Evolutionary conservation across 2,329 filamentous ascomycete species (phyloP), one percentile per base, ranked within the genome.

Genomic region (Talaromyces sp.): DNA sequence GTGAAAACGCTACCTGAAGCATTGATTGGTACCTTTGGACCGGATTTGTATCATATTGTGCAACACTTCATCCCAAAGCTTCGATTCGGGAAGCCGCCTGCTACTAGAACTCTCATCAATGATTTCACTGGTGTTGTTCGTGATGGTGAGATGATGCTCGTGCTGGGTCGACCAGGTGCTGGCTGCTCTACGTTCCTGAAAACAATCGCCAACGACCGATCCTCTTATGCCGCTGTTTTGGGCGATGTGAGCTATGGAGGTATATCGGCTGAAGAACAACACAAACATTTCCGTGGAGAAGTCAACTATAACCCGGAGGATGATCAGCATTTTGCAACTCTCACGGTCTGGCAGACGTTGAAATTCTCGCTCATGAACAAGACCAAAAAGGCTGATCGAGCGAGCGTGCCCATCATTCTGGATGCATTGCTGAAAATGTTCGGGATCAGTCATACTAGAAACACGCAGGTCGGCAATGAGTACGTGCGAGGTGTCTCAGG

Each of bases 151-250:
- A 89, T 89, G 84, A 83, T 89, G 79, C 76, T 89, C 15, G 85
- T 88, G 0, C 78, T 92, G 1, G 89, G 89, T 6, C 78, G 87
- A 9, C 89, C 89, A 0, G 89, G 89, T 3, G 69, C 85, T 25
- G 89, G 89, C 9, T 91, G 89, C 70, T 86, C 83, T 3, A 91
- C 89, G 0, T 91, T 92, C 64, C 78, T 93, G 51, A 91, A 91
- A 68, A 82, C 85, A 2, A 83, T 92, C 63, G 82, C 85, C 41
- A 92, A 92, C 68, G 83, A 89, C 61, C 80, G 86, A 21, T 81
- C 80, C 31, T 78, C 80, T 1, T 92, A 84, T 68, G 85, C 85
- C 1, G 79, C 75, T 2, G 86, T 92, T 5, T 78, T 82, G 3
- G 89, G 89, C 21, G 82, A 89, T 1, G 82, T 92, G 4, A 81